Percentiles rank a stretch among this genome's conserved stretches.
phyloP scores from a whole-genome alignment of 331 rosid genomes.

The Quercus phellos region DNA sequence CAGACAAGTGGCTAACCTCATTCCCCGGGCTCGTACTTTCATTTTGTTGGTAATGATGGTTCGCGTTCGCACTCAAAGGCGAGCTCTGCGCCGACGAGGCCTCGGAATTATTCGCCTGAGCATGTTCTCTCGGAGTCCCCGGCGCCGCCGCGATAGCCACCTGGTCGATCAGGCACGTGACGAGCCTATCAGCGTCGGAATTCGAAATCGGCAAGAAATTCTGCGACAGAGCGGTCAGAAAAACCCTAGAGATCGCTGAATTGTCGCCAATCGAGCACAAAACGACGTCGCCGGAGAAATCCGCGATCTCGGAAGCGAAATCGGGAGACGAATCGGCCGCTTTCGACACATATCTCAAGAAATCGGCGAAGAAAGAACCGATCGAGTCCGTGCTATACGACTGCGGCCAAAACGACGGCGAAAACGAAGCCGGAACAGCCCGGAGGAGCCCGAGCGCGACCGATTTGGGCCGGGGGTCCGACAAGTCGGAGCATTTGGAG shows the following conservation, averaged over 20 bases:
- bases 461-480: conserved; percentile 72
- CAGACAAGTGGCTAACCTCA: conserved; percentile 53
- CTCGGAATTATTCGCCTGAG: conserved; percentile 35
- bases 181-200: conserved; percentile 52
- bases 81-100: conserved; percentile 77
- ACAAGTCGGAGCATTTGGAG: conserved; percentile 58
- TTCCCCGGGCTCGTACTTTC: conserved; percentile 56
- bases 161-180: conserved; percentile 57
- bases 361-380: conserved; percentile 57
- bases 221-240: conserved; percentile 59
- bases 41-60: conserved; percentile 37
- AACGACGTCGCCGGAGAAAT: conserved; percentile 54
- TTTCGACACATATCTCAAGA: conserved; percentile 47
- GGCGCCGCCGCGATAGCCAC: conserved; percentile 34
- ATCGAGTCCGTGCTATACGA: conserved; percentile 53
- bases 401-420: conserved; percentile 76
- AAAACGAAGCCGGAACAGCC: conserved; percentile 61
- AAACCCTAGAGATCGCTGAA: conserved; percentile 57
- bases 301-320: conserved; percentile 55
- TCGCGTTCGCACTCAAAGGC: conserved; percentile 41
- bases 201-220: conserved; percentile 60
- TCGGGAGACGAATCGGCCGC: conserved; percentile 66
- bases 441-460: conserved; percentile 69
- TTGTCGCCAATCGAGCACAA: conserved; percentile 48
- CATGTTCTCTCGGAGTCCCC: conserved; percentile 40